These are phyloP conservation scores for Skeletonema marinoi DNA, from an alignment of 108 stramenopile species.

Conservation along the genomic window DNA sequence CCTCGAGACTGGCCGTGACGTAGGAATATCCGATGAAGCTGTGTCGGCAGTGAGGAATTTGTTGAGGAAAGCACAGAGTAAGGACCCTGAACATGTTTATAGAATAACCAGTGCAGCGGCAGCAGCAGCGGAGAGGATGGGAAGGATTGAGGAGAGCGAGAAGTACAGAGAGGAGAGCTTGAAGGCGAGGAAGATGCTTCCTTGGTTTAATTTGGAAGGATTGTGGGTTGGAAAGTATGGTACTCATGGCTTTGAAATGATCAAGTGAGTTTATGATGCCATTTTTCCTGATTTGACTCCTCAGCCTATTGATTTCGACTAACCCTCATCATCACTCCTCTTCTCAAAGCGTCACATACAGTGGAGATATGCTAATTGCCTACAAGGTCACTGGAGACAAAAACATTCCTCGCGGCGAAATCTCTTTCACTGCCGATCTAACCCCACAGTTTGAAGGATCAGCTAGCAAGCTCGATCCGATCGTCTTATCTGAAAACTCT, in stretches of 20 bases:
- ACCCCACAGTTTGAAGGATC: constrained; percentile 15
- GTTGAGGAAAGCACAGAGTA: constrained; percentile 22
- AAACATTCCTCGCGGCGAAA: constrained; percentile 78
- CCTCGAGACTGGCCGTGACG: background rate
- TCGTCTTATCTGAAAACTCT: constrained; percentile 58
- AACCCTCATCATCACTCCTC: background rate
- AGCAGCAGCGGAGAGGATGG: constrained; percentile 36
- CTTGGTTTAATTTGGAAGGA: constrained; percentile 81
- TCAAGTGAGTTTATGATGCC: constrained; percentile 13
- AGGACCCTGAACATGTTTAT: constrained; percentile 46
- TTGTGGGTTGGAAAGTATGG: constrained; percentile 89
- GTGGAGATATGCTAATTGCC: constrained; percentile 74
- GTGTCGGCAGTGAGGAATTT: constrained; percentile 8
- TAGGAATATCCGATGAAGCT: background rate
- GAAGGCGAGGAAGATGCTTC: constrained; percentile 56
- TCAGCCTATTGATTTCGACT: background rate
- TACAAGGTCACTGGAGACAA: constrained; percentile 83
- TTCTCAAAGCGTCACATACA: constrained; percentile 76
- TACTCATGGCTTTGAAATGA: constrained; percentile 64
- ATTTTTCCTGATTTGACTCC: background rate
- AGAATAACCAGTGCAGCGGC: constrained; percentile 38
- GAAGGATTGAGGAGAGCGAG: constrained; percentile 38
- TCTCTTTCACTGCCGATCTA: constrained; percentile 79
- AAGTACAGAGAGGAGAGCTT: constrained; percentile 46
- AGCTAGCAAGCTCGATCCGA: constrained; percentile 45